phyloP scores from a whole-genome alignment of 345 rosid genomes.

The Xanthoceras sorbifolium region DNA sequence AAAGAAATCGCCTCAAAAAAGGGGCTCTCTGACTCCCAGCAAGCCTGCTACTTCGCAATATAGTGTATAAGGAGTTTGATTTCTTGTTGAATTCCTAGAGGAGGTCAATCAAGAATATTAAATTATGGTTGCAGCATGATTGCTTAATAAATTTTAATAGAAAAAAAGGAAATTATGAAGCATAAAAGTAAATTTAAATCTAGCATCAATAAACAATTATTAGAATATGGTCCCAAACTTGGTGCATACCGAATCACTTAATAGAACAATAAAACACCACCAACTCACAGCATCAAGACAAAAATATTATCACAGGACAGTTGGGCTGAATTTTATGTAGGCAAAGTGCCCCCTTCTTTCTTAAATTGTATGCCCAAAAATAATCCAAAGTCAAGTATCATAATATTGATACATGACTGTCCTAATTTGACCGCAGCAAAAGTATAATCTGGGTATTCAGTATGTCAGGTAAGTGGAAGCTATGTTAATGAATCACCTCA shows the following conservation, averaged over 20 bases:
- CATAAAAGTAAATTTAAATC: not conserved
- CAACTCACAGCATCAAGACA: conserved; percentile 4
- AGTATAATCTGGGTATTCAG: not conserved
- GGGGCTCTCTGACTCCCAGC: conserved; percentile 98
- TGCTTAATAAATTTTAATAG: not conserved
- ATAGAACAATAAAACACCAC: not conserved
- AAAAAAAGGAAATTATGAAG: not conserved
- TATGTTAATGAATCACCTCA: not conserved
- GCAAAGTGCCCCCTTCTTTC: not conserved
- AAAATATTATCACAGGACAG: not conserved
- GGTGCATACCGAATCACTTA: not conserved
- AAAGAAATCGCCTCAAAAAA: conserved; percentile 87
- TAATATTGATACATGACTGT: not conserved
- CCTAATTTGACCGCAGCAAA: not conserved
- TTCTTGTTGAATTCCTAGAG: conserved; percentile 93
- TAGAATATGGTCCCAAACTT: not conserved
- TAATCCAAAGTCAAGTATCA: not conserved
- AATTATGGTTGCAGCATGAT: not conserved
- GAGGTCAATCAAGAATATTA: conserved; percentile 12
- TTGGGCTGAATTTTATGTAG: not conserved
- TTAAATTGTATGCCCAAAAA: not conserved
- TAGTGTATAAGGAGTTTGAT: conserved; percentile 88
- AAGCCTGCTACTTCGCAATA: conserved; percentile 86
- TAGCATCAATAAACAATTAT: not conserved
- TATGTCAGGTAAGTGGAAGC: not conserved